These are phyloP conservation scores for Ilex asprella DNA, from an alignment of 257 asterid genomes.

Conservation along the genomic window DNA sequence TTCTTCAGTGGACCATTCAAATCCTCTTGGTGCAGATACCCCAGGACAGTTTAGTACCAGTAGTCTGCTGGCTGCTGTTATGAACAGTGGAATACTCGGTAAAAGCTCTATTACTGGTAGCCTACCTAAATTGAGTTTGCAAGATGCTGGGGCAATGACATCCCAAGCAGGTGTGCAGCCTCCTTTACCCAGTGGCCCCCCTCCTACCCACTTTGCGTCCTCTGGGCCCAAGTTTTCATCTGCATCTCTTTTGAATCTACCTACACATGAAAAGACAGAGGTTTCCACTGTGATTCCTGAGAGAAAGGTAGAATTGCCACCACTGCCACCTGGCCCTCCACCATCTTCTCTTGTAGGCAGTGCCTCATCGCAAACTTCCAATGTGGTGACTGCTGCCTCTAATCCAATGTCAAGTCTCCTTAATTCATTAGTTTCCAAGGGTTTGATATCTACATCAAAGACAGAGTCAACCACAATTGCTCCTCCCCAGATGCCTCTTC, in stretches of 20 bases:
- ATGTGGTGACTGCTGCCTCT: slow-evolving; percentile 34
- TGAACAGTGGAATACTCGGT: slow-evolving; percentile 43
- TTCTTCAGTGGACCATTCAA: slow-evolving; percentile 44
- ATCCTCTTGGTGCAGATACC: slow-evolving; percentile 30
- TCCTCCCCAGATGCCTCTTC: slow-evolving; percentile 17
- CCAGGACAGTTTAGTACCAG: slow-evolving; percentile 50
- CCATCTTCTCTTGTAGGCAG: slow-evolving; percentile 27
- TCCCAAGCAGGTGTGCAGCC: slow-evolving; percentile 21
- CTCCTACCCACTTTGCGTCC: slow-evolving; percentile 15
- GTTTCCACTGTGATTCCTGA: slow-evolving; percentile 21
- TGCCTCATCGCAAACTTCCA: slow-evolving; percentile 27
- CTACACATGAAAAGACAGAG: slow-evolving; percentile 20
- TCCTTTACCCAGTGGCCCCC: slow-evolving; percentile 23
- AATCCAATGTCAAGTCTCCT: slow-evolving; percentile 74
- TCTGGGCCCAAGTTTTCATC: slow-evolving; percentile 8
- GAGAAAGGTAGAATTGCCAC: slow-evolving; percentile 30
- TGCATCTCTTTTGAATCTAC: slow-evolving; percentile 7
- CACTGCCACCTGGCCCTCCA: slow-evolving; percentile 21
- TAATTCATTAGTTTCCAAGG: slow-evolving; percentile 73
- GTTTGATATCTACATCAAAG: slow-evolving; percentile 64
- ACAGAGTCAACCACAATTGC: slow-evolving; percentile 28
- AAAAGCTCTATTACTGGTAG: slow-evolving; percentile 26
- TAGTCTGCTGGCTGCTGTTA: slow-evolving; percentile 46
- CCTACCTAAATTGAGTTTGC: slow-evolving; percentile 21
- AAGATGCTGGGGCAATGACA: slow-evolving; percentile 25